phyloP scores from a whole-genome alignment of 2,329 filamentous ascomycete species.

The Dactylellina drechsleri region DNA sequence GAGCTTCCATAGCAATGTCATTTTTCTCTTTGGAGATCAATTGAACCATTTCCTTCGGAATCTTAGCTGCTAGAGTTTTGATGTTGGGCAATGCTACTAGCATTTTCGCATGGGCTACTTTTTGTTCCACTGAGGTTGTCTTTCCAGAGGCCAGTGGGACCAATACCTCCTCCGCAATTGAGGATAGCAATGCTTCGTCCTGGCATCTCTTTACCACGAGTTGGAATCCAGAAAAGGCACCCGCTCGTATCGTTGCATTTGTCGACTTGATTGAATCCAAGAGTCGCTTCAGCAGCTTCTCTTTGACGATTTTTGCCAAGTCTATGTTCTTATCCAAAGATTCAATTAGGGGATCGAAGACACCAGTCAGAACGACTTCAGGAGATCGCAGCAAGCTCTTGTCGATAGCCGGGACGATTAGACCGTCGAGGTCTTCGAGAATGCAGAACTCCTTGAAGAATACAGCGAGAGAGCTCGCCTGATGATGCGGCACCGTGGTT shows the following conservation, averaged over 20 bases:
- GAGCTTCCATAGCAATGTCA: constrained; percentile 79
- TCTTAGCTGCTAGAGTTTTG: constrained; percentile 71
- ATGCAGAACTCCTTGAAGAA: constrained; percentile 83
- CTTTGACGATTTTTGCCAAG: constrained; percentile 76
- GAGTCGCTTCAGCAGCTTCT: constrained; percentile 82
- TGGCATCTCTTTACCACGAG: constrained; percentile 72
- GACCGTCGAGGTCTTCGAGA: constrained; percentile 76
- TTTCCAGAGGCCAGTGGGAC: constrained; percentile 84
- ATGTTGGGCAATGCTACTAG: constrained; percentile 72
- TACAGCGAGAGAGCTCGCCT: constrained; percentile 78
- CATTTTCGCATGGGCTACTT: constrained; percentile 83
- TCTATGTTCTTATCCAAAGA: constrained; percentile 78
- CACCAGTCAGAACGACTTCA: constrained; percentile 83
- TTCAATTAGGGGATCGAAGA: constrained; percentile 77
- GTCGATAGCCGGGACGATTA: constrained; percentile 83
- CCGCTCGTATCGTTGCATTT: constrained; percentile 79
- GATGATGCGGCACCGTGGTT: constrained; percentile 74
- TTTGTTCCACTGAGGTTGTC: constrained; percentile 83
- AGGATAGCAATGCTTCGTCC: constrained; percentile 69
- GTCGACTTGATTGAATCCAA: constrained; percentile 92
- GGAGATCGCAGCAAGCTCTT: constrained; percentile 89
- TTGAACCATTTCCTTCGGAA: constrained; percentile 73
- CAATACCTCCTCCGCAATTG: constrained; percentile 80
- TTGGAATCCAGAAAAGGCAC: constrained; percentile 78
- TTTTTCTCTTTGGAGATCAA: constrained; percentile 86